Evolutionary conservation across 768 basidiomycete genomes (phyloP), one percentile per base, ranked within the genome.

Genomic region (Boletus insuetus): DNA sequence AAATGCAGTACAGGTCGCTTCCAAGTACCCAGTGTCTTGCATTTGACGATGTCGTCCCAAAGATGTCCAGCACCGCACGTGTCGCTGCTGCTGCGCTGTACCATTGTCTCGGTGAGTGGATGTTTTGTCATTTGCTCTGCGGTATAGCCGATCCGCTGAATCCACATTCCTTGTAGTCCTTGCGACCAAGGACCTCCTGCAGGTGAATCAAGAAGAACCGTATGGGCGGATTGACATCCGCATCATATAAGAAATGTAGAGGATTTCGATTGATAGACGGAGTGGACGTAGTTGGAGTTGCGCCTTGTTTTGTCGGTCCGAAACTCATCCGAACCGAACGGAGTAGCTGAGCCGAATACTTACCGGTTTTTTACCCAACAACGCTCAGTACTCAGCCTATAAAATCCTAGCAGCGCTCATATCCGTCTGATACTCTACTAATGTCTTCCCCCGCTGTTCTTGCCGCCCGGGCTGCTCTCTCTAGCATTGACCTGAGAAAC

Each of bases 41-140:
- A 11, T 90, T 92, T 64, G 82, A 87, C 54, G 77, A 76, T 32
- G 77, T 93, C 34, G 86, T 84, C 11, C 89, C 89, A 11, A 79
- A 73, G 58, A 66, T 71, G 42, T 82, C 86, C 1, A 90, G 86
- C 61, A 89, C 86, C 5, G 78, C 82, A 11, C 89, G 85, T 64
- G 87, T 93, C 37, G 91, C 89, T 11, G 85, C 91, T 10, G 82
- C 87, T 16, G 91, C 84, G 5, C 86, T 94, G 68, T 91, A 94
- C 69, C 89, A 94, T 60, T 91, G 90, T 66, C 77, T 94, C 41
- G 90, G 91, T 91, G 55, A 37, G 79, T 68, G 34, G 17, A 14
- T 17, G 47, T 17, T 16, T 19, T 11, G 34, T 37, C 24, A 34
- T 37, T 14, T 29, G 44, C 29, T 26, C 17, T 2, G 31, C 7